phyloP scores from a whole-genome alignment of 495 filamentous ascomycete genomes.

The Neurospora sp. region DNA sequence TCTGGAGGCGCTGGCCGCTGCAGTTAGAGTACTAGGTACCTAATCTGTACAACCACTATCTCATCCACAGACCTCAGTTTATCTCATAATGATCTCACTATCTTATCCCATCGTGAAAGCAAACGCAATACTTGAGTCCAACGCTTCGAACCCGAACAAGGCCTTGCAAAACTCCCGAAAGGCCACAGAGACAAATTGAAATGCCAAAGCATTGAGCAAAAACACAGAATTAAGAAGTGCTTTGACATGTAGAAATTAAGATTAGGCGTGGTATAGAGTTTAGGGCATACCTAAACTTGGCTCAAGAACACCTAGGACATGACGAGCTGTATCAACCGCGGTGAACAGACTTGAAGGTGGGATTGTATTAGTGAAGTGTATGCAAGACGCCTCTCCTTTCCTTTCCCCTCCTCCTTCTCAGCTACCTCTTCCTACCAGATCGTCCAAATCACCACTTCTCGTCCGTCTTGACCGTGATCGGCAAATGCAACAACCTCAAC shows the following conservation, averaged over 20 bases:
- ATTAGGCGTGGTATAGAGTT: background rate
- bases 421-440: background rate
- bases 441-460: background rate
- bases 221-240: rapidly evolving
- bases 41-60: background rate
- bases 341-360: background rate
- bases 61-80: background rate
- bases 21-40: background rate
- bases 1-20: background rate
- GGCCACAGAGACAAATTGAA: background rate
- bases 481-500: slow-evolving; percentile 32
- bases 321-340: background rate
- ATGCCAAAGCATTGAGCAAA: background rate
- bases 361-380: background rate
- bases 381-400: background rate
- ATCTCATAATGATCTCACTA: background rate
- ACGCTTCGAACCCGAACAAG: background rate
- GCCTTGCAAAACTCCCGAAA: background rate
- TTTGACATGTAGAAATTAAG: background rate
- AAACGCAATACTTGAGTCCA: background rate
- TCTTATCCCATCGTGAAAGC: background rate
- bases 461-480: slow-evolving; percentile 24
- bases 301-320: background rate
- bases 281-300: background rate
- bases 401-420: background rate